phyloP scores from a whole-genome alignment of 78 protist genomes.

The Dictyostelium purpureum region DNA sequence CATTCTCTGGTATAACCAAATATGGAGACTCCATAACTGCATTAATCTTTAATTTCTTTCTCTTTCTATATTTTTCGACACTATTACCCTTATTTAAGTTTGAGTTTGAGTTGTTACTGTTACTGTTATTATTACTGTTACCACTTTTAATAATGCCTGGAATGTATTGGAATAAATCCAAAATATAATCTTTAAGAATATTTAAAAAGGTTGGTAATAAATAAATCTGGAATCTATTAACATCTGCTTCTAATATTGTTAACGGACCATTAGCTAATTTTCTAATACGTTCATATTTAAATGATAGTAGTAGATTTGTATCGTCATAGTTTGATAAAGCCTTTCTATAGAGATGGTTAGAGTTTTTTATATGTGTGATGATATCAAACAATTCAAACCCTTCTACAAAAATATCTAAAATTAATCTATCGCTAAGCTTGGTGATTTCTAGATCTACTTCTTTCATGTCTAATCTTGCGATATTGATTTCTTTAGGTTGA shows the following conservation, averaged over 20 bases:
- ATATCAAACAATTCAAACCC: conserved; percentile 29
- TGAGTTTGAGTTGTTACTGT: not conserved
- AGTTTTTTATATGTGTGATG: not conserved
- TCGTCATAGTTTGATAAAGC: conserved; percentile 12
- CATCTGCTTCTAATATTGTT: not conserved
- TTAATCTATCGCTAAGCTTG: not conserved
- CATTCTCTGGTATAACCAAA: conserved; percentile 4
- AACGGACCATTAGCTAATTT: not conserved
- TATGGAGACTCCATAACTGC: conserved; percentile 3
- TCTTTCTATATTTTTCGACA: conserved; percentile 8
- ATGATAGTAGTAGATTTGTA: not conserved
- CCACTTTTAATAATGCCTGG: conserved; percentile 14
- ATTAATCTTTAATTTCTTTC: conserved; percentile 8
- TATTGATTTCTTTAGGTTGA: not conserved
- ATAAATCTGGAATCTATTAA: not conserved
- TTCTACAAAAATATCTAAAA: conserved; percentile 22
- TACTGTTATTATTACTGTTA: not conserved
- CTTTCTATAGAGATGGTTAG: not conserved
- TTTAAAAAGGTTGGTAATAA: not conserved
- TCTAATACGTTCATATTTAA: conserved; percentile 14
- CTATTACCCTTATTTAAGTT: not conserved
- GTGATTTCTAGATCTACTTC: conserved; percentile 11
- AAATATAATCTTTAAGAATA: not conserved
- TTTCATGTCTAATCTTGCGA: not conserved
- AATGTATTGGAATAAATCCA: conserved; percentile 42